Percentiles rank a stretch among this genome's conserved stretches.
phyloP scores from a whole-genome alignment of 2,329 filamentous ascomycete species.

The Exophiala aquamarina region DNA sequence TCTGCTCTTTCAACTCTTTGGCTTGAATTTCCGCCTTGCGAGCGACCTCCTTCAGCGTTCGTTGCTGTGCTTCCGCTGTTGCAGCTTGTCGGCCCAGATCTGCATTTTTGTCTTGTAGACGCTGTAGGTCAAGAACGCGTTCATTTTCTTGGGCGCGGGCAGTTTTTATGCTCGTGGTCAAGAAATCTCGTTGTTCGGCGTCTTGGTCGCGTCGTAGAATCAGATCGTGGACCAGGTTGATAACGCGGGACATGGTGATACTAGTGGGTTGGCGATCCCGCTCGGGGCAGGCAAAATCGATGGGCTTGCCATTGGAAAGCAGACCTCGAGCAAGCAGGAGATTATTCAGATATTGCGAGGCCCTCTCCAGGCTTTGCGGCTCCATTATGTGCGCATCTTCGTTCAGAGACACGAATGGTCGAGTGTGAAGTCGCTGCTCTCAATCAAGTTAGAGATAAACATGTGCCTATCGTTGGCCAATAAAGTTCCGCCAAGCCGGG shows the following conservation, averaged over 20 bases:
- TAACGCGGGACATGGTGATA: constrained; percentile 78
- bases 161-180: constrained; percentile 74
- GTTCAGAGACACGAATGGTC: neutral
- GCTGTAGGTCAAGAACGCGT: constrained; percentile 67
- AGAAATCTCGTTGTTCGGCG: constrained; percentile 79
- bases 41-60: constrained; percentile 67
- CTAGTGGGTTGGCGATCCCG: constrained; percentile 58
- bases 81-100: constrained; percentile 59
- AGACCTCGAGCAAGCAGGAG: constrained; percentile 63
- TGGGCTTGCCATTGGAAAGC: constrained; percentile 54
- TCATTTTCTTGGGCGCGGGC: constrained; percentile 74
- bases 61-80: constrained; percentile 67
- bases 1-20: constrained; percentile 79
- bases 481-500: no score
- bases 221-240: constrained; percentile 91
- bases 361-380: constrained; percentile 49
- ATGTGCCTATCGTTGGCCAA: neutral
- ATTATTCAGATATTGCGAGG: constrained; percentile 66
- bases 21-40: constrained; percentile 72
- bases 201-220: constrained; percentile 89
- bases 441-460: constrained; percentile 14
- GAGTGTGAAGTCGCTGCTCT: neutral
- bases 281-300: constrained; percentile 79
- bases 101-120: constrained; percentile 53
- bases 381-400: constrained; percentile 17